These are phyloP conservation scores for Xylaria sp. DNA, from an alignment of 2,329 filamentous ascomycete genomes.

Conservation along the genomic window DNA sequence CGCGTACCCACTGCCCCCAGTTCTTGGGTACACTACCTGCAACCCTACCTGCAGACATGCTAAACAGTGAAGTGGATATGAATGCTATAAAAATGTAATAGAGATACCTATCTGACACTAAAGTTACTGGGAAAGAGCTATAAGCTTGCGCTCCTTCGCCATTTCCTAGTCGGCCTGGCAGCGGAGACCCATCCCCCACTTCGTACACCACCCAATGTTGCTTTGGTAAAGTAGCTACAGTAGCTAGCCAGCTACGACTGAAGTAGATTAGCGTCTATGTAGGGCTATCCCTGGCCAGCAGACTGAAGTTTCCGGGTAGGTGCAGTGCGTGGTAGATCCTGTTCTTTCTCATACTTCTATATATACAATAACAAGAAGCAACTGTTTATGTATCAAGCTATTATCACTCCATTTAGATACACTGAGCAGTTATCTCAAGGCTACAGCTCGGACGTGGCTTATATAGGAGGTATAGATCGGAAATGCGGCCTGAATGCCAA, in stretches of 20 bases:
- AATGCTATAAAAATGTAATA: background rate
- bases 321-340: background rate
- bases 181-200: background rate
- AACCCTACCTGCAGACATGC: too few relatives aligned
- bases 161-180: background rate
- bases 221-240: background rate
- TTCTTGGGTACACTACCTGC: too few relatives aligned
- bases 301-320: background rate
- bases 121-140: background rate
- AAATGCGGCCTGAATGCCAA: constrained; percentile 10
- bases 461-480: background rate
- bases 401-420: background rate
- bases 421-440: background rate
- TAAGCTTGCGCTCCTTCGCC: background rate
- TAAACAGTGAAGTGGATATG: too few relatives aligned
- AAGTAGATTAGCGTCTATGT: background rate
- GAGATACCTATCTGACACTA: background rate
- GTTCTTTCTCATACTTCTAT: background rate
- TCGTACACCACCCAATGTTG: background rate
- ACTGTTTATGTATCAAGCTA: background rate
- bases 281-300: constrained; percentile 17
- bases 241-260: background rate
- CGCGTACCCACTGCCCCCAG: background rate
- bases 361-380: background rate
- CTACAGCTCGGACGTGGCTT: background rate